phyloP scores from a whole-genome alignment of 768 basidiomycete species.

The Lepiota subincarnata region DNA sequence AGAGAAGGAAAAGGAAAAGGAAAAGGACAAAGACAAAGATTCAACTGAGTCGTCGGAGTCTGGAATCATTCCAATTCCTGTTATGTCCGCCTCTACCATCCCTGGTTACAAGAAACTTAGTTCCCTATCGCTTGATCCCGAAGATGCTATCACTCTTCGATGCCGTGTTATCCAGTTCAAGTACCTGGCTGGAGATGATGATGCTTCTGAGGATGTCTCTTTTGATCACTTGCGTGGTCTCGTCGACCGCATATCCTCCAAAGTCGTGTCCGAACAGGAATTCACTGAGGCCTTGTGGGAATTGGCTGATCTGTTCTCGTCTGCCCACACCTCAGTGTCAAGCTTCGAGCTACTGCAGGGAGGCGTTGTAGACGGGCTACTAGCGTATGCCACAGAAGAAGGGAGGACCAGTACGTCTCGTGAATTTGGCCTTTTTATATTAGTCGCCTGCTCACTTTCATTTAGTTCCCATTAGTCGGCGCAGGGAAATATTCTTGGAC shows the following conservation, averaged over 20 bases:
- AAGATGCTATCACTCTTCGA: slow-evolving; percentile 90
- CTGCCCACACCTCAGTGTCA: slow-evolving; percentile 75
- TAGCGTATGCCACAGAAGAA: slow-evolving; percentile 75
- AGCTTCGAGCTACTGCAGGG: slow-evolving; percentile 96
- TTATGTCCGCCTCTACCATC: slow-evolving; percentile 38
- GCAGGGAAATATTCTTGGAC: slow-evolving; percentile 78
- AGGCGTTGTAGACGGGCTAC: slow-evolving; percentile 83
- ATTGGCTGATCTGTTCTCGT: slow-evolving; percentile 78
- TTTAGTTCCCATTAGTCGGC: slow-evolving; percentile 57
- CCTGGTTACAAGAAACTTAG: slow-evolving; percentile 69
- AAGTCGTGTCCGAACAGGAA: slow-evolving; percentile 57
- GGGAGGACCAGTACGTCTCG: slow-evolving; percentile 48
- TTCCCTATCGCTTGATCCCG: slow-evolving; percentile 70
- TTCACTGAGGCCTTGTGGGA: slow-evolving; percentile 59
- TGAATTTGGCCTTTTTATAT: slow-evolving; percentile 9
- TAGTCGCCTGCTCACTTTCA: not conserved
- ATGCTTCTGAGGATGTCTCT: slow-evolving; percentile 54
- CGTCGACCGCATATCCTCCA: slow-evolving; percentile 58
- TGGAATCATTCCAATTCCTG: slow-evolving; percentile 25
- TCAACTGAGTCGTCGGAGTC: slow-evolving; percentile 14
- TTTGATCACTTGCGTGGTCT: slow-evolving; percentile 60
- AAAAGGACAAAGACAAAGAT: slow-evolving; percentile 13
- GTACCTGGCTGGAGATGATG: slow-evolving; percentile 57
- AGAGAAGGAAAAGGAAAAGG: slow-evolving; percentile 45
- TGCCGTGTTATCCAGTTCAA: slow-evolving; percentile 87